Evolutionary conservation across 1,284 basidiomycete species (phyloP), one percentile per base, ranked within the genome.

Genomic region (Lignosus rhinocerotis): DNA sequence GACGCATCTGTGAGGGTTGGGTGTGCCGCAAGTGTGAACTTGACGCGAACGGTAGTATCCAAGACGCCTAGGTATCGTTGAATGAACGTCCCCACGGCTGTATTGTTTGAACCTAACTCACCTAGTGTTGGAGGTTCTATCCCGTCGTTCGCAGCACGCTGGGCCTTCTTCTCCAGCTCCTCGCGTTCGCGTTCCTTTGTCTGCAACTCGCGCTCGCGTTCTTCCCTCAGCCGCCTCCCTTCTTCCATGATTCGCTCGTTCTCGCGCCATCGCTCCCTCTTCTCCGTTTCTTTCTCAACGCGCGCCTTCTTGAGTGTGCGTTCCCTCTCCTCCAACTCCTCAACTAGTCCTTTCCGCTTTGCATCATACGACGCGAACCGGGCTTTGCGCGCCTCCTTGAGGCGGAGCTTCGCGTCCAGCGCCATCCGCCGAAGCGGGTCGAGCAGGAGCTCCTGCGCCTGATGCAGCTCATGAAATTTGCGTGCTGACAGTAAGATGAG

Each of bases 381-480:
- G 53, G 87, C 85, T 44, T 85, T 86, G 55, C 86, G 82, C 6
- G 87, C 89, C 21, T 85, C 80, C 60, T 92, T 87, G 1, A 88
- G 74, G 53, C 91, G 86, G 9, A 92, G 75, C 69, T 90, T 90
- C 1, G 88, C 89, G 68, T 95, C 92, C 41, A 96, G 77, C 3
- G 88, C 91, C n/a, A 92, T 81, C 21, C 94, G 86, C 51, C 92
- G 87, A 7, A 90, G 77, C 0, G 91, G 91, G 67, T 96, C 92
- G 58, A 92, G 85, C 3, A 98, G 80, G 17, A 95, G 82, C 65
- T 94, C 91, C 63, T 93, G 91, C 0, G 94, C 90, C 56, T 91
- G 82, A 52, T 90, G 93, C 55, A 98, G 84, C 61, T 90, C 86
- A 71, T 96, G 92, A 71, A 97, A 97, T 70, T 92, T 92, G 55